These are phyloP conservation scores for Diaporthe citri DNA, from an alignment of 2,329 filamentous ascomycete genomes.

Conservation along the genomic window DNA sequence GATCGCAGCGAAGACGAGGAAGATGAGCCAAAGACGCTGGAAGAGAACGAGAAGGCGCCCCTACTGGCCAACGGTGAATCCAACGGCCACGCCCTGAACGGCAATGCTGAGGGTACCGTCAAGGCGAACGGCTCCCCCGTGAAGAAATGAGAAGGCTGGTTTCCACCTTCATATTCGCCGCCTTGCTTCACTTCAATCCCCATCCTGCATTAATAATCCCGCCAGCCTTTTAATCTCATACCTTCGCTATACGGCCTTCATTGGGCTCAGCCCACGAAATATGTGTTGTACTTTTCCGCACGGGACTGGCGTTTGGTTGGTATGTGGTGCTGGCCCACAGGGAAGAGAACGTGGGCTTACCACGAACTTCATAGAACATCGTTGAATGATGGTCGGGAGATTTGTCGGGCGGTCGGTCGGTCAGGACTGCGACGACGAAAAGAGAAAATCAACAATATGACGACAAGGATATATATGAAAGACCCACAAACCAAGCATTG, in stretches of 20 bases:
- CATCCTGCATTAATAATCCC: not conserved
- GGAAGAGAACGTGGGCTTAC: not conserved
- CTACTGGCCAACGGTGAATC: constrained; percentile 41
- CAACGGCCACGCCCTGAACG: constrained; percentile 45
- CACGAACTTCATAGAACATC: constrained; percentile 3
- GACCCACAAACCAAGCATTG: constrained; percentile 31
- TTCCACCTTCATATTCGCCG: not conserved
- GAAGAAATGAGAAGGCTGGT: constrained; percentile 30
- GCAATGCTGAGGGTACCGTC: constrained; percentile 40
- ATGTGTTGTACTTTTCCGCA: constrained; percentile 22
- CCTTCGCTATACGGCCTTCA: constrained; percentile 26
- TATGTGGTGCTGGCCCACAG: not conserved
- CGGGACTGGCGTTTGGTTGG: constrained; percentile 28
- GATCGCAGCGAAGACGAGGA: constrained; percentile 79
- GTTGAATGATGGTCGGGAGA: not conserved
- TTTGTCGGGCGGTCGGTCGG: not conserved
- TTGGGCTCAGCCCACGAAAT: not conserved
- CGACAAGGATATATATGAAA: constrained; percentile 30
- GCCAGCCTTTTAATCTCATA: constrained; percentile 33
- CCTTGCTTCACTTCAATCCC: not conserved
- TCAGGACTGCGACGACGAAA: not conserved
- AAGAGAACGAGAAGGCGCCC: constrained; percentile 43
- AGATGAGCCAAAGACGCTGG: constrained; percentile 65
- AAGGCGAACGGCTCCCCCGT: constrained; percentile 43
- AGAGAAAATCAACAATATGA: constrained; percentile 2